These are phyloP conservation scores for Escallonia rubra DNA, from an alignment of 129 eudicot genomes.

Conservation along the genomic window DNA sequence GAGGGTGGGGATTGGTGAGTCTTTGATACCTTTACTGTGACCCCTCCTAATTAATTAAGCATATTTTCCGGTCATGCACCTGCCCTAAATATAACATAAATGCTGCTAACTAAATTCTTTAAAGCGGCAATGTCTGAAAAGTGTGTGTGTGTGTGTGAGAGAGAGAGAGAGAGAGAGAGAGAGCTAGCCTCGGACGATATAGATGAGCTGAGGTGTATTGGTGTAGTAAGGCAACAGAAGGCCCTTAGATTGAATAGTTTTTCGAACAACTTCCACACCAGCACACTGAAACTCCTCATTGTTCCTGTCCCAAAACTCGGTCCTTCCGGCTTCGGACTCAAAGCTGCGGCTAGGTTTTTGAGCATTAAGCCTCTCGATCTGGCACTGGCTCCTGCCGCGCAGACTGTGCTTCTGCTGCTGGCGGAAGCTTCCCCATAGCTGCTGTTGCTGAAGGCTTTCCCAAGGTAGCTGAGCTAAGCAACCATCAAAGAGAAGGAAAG, in stretches of 20 bases:
- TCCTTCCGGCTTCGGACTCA: slow-evolving; percentile 45
- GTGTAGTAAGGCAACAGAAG: background rate
- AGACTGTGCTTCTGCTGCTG: slow-evolving; percentile 20
- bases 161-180: background rate
- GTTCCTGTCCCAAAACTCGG: slow-evolving; percentile 28
- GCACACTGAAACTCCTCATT: background rate
- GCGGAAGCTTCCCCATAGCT: background rate
- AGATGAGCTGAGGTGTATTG: slow-evolving; percentile 1
- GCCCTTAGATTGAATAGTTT: background rate
- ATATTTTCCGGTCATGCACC: no score
- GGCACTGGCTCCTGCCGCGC: slow-evolving; percentile 38
- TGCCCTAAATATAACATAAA: background rate
- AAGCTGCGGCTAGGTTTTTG: slow-evolving; percentile 28
- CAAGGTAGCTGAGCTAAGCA: slow-evolving; percentile 38
- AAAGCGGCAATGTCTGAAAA: background rate
- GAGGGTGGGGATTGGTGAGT: no score
- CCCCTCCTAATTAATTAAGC: no score
- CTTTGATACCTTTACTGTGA: no score
- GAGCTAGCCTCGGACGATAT: background rate
- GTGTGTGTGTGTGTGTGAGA: background rate
- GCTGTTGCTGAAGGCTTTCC: slow-evolving; percentile 2
- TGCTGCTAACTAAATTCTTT: background rate
- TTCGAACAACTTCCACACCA: background rate
- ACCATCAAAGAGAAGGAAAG: slow-evolving; percentile 30
- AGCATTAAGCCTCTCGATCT: slow-evolving; percentile 38